A percentile compares a stretch with the other conserved stretches of the same genome.
Evolutionary conservation across 805 yeast species (phyloP).

Genomic region (Grigorovia yakushimaensis): DNA sequence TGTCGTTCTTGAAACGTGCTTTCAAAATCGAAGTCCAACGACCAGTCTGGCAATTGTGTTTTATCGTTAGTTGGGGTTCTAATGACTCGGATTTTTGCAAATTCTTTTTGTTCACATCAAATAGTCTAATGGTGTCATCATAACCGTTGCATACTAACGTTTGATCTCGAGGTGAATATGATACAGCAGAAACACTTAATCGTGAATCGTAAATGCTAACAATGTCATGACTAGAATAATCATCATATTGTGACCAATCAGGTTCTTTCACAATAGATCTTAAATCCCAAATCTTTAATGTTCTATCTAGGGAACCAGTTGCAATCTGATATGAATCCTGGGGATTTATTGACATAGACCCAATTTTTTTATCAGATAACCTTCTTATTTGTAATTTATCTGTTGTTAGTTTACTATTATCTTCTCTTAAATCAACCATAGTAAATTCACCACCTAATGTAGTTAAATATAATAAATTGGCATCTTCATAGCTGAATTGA

Average conservation of each 20-base stretch:
- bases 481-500: slow-evolving; percentile 39
- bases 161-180: slow-evolving; percentile 56
- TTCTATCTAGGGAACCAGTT: slow-evolving; percentile 82
- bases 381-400: slow-evolving; percentile 35
- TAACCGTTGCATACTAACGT: slow-evolving; percentile 87
- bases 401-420: slow-evolving; percentile 11
- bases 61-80: slow-evolving; percentile 52
- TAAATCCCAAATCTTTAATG: slow-evolving; percentile 80
- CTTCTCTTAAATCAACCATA: slow-evolving; percentile 56
- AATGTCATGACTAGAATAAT: slow-evolving; percentile 29
- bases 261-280: slow-evolving; percentile 39
- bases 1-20: slow-evolving; percentile 69
- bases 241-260: slow-evolving; percentile 51
- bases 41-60: slow-evolving; percentile 94
- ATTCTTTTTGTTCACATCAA: slow-evolving; percentile 37
- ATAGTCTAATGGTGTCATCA: slow-evolving; percentile 72
- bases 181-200: slow-evolving; percentile 74
- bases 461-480: slow-evolving; percentile 55
- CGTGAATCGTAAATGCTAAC: slow-evolving; percentile 59
- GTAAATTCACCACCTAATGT: slow-evolving; percentile 77
- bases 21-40: slow-evolving; percentile 92
- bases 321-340: slow-evolving; percentile 53
- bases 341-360: slow-evolving; percentile 80
- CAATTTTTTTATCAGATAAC: slow-evolving; percentile 84
- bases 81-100: slow-evolving; percentile 29